phyloP scores from a whole-genome alignment of 805 yeast genomes.

The Ogataea kodamae region DNA sequence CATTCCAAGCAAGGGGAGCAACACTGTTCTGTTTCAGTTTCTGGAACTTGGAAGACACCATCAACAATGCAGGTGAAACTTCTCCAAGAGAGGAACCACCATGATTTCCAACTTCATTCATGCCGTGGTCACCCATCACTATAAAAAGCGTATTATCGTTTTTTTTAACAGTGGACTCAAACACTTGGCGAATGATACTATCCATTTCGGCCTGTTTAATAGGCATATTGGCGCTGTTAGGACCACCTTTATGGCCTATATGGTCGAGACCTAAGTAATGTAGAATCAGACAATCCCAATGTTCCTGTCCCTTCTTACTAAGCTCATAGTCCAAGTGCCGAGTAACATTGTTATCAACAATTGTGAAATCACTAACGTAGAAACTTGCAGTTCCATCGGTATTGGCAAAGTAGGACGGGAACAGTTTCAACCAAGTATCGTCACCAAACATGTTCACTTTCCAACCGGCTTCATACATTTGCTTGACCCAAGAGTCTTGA shows the following conservation, averaged over 20 bases:
- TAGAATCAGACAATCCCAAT: conserved; percentile 84
- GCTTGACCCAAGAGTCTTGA: conserved; percentile 87
- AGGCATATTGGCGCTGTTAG: conserved; percentile 75
- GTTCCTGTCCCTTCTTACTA: conserved; percentile 28
- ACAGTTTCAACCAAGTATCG: conserved; percentile 94
- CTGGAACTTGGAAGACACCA: conserved; percentile 61
- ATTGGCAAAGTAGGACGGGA: conserved; percentile 63
- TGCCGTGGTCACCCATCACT: conserved; percentile 91
- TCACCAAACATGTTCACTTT: conserved; percentile 87
- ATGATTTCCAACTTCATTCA: conserved; percentile 94
- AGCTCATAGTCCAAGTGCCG: conserved; percentile 72
- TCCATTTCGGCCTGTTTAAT: conserved; percentile 88
- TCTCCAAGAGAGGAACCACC: conserved; percentile 95
- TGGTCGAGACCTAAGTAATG: conserved; percentile 96
- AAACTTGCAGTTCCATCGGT: conserved; percentile 90
- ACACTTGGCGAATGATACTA: conserved; percentile 50
- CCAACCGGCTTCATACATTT: conserved; percentile 44
- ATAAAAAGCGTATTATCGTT: conserved; percentile 57
- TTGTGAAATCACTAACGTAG: conserved; percentile 91
- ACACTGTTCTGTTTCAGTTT: conserved; percentile 17
- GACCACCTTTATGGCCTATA: conserved; percentile 97
- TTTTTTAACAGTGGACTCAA: conserved; percentile 28
- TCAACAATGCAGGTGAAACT: conserved; percentile 77
- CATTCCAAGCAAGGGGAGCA: conserved; percentile 39
- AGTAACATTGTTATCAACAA: conserved; percentile 91